phyloP scores from a whole-genome alignment of 805 yeast species.

The Barnettozyma salicaria region DNA sequence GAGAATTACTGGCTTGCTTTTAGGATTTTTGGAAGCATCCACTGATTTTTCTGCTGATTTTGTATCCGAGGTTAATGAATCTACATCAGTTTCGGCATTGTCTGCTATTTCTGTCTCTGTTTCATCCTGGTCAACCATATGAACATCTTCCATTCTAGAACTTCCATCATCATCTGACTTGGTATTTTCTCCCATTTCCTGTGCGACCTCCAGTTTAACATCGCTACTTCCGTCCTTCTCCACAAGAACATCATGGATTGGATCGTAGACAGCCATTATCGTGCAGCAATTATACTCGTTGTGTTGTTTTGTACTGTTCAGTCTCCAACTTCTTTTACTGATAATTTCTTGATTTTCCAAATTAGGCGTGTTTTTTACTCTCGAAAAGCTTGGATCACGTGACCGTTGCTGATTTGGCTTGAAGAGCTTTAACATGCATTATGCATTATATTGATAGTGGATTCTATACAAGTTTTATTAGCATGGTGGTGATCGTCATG shows the following conservation, averaged over 20 bases:
- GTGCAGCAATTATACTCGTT: neutral
- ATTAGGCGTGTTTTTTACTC: no score
- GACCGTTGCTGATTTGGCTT: no score
- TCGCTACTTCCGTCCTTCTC: no score
- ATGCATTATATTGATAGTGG: no score
- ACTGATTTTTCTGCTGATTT: no score
- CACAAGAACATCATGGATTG: constrained; percentile 1
- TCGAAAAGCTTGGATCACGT: no score
- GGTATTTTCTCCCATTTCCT: neutral
- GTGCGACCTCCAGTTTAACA: neutral
- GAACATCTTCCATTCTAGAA: neutral
- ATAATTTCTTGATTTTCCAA: no score
- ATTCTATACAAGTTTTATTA: no score
- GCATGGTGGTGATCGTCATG: no score
- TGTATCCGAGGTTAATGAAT: no score
- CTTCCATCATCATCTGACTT: neutral
- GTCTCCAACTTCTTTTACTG: neutral
- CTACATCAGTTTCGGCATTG: neutral
- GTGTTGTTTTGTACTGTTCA: neutral
- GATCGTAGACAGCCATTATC: constrained; percentile 4
- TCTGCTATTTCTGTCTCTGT: neutral
- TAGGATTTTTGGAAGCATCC: no score
- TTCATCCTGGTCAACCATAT: neutral
- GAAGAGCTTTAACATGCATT: no score
- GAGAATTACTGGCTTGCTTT: constrained; percentile 4